A percentile compares a stretch with the other conserved stretches of the same genome.
Evolutionary conservation across 176 grass and related monocot species (phyloP).

Genomic region (Carex pumila): DNA sequence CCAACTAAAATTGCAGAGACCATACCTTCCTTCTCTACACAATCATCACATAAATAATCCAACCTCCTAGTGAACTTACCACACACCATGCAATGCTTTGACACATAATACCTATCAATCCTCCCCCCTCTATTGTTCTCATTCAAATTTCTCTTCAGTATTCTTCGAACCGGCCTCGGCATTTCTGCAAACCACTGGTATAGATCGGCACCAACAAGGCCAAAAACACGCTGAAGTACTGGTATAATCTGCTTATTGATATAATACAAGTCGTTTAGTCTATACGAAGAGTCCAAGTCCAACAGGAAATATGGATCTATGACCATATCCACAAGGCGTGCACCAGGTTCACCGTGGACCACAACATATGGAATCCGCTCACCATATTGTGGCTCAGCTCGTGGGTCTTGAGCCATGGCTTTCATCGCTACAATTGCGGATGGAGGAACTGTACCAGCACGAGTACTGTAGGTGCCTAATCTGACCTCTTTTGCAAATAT

Average conservation of each 20-base stretch:
- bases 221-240: constrained; percentile 77
- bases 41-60: constrained; percentile 51
- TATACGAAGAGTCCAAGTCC: constrained; percentile 55
- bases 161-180: constrained; percentile 39
- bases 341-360: constrained; percentile 84
- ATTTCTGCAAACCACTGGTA: constrained; percentile 74
- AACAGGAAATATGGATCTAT: constrained; percentile 72
- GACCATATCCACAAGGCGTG: constrained; percentile 81
- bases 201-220: constrained; percentile 67
- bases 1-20: constrained; percentile 44
- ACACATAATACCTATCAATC: constrained; percentile 82
- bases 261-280: constrained; percentile 84
- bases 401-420: constrained; percentile 62
- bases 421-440: constrained; percentile 90
- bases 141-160: constrained; percentile 31
- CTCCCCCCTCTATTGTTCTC: constrained; percentile 43
- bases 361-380: constrained; percentile 87
- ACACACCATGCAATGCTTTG: constrained; percentile 73
- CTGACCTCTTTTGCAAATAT: constrained; percentile 94
- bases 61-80: constrained; percentile 54
- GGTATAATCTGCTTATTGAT: constrained; percentile 93
- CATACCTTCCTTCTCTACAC: constrained; percentile 54
- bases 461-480: constrained; percentile 63
- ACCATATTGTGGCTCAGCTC: constrained; percentile 70
- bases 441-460: constrained; percentile 62